Conservation (phyloP, 2,329 filamentous ascomycete genomes). For the Penicillium italicum region DNA sequence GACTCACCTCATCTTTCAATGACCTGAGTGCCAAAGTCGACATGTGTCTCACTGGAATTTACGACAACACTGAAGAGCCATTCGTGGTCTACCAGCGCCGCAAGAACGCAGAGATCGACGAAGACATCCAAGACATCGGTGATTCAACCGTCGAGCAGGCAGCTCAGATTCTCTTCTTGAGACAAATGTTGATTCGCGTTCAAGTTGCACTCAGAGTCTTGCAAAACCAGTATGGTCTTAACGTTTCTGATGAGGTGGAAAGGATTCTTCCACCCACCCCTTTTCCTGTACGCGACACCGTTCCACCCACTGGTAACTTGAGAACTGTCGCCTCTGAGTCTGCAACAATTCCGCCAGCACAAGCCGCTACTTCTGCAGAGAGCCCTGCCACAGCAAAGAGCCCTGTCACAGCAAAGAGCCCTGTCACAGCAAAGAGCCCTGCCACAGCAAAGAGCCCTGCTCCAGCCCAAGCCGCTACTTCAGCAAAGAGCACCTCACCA, state of each 20-base stretch:
- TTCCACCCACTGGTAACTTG: neutral
- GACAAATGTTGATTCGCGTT: neutral
- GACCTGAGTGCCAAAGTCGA: slow-evolving; percentile 11
- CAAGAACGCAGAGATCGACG: slow-evolving; percentile 10
- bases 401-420: neutral
- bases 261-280: neutral
- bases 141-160: too few species aligned
- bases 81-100: slow-evolving; percentile 9
- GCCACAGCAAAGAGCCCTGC: neutral
- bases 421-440: neutral
- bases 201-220: neutral
- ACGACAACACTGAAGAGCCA: neutral
- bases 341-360: neutral
- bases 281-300: neutral
- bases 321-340: too few species aligned
- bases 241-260: neutral
- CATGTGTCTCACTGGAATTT: neutral
- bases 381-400: neutral
- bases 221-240: neutral
- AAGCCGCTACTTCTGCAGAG: neutral
- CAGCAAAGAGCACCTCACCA: too few species aligned
- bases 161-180: neutral
- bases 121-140: neutral
- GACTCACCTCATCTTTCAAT: neutral
- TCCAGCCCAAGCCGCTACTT: neutral